Evolutionary conservation across 179 eudicot genomes (phyloP).

Genomic region (Spinacia oleracea): DNA sequence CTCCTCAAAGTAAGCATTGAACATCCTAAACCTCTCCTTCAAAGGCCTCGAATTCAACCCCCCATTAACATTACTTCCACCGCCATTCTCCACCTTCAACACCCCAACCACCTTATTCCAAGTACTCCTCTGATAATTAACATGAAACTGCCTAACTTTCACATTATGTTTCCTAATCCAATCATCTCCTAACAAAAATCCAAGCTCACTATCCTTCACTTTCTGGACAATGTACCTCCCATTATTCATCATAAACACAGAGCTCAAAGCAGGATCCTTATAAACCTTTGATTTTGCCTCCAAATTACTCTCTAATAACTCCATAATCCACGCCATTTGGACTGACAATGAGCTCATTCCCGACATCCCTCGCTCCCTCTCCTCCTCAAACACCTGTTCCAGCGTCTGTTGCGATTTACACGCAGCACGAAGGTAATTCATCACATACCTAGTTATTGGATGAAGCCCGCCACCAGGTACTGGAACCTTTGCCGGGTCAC

Average conservation of each 20-base stretch:
- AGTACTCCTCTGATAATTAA: constrained; percentile 70
- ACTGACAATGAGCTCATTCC: constrained; percentile 54
- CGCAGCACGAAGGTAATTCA: constrained; percentile 84
- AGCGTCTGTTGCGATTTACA: constrained; percentile 68
- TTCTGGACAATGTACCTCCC: constrained; percentile 85
- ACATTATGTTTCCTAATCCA: constrained; percentile 76
- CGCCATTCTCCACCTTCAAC: constrained; percentile 60
- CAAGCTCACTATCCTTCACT: constrained; percentile 70
- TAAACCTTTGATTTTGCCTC: constrained; percentile 79
- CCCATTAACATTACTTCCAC: constrained; percentile 18
- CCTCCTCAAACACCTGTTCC: constrained; percentile 78
- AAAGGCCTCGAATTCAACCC: constrained; percentile 38
- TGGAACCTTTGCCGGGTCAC: constrained; percentile 79
- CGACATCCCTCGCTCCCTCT: constrained; percentile 28
- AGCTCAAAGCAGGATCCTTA: constrained; percentile 60
- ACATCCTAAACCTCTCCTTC: constrained; percentile 80
- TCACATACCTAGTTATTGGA: constrained; percentile 85
- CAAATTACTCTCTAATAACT: constrained; percentile 81
- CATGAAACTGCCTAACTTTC: constrained; percentile 64
- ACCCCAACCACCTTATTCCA: constrained; percentile 76
- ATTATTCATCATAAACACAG: constrained; percentile 91
- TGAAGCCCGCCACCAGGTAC: constrained; percentile 89
- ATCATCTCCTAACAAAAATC: constrained; percentile 71
- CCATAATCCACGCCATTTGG: constrained; percentile 88
- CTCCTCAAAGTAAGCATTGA: constrained; percentile 71